phyloP scores from a whole-genome alignment of 768 basidiomycete species.

The Boletellus sp. region DNA sequence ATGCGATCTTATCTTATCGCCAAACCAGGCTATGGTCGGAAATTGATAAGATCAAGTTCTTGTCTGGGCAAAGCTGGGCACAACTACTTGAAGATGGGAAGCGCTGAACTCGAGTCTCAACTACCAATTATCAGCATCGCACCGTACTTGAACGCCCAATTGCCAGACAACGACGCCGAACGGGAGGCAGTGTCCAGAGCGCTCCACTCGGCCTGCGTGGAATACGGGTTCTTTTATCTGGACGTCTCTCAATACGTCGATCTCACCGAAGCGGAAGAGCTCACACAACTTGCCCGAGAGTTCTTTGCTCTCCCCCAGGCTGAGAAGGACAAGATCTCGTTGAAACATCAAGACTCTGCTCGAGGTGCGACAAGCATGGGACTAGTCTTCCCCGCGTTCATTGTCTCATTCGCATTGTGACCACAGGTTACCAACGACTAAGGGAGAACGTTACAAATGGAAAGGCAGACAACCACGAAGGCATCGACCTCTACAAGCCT shows the following conservation, averaged over 20 bases:
- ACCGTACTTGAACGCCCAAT: conserved; percentile 50
- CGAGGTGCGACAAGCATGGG: conserved; percentile 51
- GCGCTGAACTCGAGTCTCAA: conserved; percentile 5
- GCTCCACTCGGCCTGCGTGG: conserved; percentile 68
- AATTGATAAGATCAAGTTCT: too few relatives aligned
- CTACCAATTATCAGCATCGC: conserved; percentile 74
- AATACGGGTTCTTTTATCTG: conserved; percentile 89
- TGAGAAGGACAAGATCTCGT: conserved; percentile 73
- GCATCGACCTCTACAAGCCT: conserved; percentile 76
- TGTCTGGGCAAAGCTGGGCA: too few relatives aligned
- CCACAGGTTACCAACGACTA: conserved; percentile 70
- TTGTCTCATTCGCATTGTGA: neutral
- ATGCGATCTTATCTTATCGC: conserved; percentile 19
- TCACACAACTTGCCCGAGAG: conserved; percentile 57
- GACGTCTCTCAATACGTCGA: conserved; percentile 61
- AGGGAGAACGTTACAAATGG: conserved; percentile 86
- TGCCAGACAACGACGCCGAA: conserved; percentile 23
- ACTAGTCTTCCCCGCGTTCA: neutral
- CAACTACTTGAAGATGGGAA: conserved; percentile 10
- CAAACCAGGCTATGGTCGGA: too few relatives aligned
- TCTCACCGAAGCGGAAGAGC: conserved; percentile 57
- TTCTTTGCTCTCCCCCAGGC: conserved; percentile 73
- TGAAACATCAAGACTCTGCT: conserved; percentile 67
- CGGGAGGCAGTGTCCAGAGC: conserved; percentile 49
- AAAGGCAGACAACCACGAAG: conserved; percentile 83